A percentile compares a stretch with the other conserved stretches of the same genome.
phyloP scores from a whole-genome alignment of 176 grass and related monocot species.

The Lolium rigidum region DNA sequence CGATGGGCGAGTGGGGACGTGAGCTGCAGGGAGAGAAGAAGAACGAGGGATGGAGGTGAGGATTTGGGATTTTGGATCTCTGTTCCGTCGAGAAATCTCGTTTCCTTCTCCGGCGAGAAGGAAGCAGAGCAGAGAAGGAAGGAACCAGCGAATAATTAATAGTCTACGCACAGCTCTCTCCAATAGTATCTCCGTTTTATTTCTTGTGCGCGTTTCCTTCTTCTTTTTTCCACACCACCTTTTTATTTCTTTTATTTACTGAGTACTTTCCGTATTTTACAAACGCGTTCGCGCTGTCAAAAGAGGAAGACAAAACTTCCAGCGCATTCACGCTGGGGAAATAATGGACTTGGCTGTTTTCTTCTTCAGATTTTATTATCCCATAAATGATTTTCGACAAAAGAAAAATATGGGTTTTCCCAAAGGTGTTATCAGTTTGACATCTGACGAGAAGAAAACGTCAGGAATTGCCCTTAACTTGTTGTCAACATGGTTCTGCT shows the following conservation, averaged over 20 bases:
- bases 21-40: not conserved
- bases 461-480: no score
- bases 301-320: not conserved
- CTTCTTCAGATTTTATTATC: not conserved
- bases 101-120: not conserved
- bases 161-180: not conserved
- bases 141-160: not conserved
- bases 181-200: not conserved
- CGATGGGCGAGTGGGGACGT: no score
- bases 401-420: no score
- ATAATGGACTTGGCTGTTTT: not conserved
- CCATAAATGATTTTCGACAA: not conserved
- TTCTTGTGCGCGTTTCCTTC: not conserved
- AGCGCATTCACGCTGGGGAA: not conserved
- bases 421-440: no score
- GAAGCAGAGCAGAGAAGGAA: conserved; percentile 3
- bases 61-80: not conserved
- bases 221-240: not conserved
- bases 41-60: not conserved
- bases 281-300: not conserved
- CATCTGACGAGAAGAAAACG: no score
- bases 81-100: not conserved
- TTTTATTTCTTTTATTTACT: not conserved
- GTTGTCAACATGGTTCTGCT: not conserved
- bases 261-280: not conserved